phyloP scores from a whole-genome alignment of 495 filamentous ascomycete genomes.

The Penicillium maclennaniae region DNA sequence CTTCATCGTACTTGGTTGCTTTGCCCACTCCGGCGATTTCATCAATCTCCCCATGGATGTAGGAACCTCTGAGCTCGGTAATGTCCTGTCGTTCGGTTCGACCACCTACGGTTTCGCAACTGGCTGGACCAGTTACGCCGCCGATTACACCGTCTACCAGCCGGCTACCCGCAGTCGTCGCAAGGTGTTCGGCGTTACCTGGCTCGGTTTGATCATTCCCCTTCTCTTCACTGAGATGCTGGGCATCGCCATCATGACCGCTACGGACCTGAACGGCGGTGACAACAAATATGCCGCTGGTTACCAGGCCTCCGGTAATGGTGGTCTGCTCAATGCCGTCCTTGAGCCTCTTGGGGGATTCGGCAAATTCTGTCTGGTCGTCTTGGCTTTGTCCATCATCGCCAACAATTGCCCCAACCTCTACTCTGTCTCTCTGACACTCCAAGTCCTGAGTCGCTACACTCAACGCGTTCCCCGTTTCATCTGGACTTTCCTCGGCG shows the following conservation, averaged over 20 bases:
- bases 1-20: constrained; percentile 68
- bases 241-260: constrained; percentile 68
- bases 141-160: constrained; percentile 84
- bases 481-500: constrained; percentile 68
- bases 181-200: constrained; percentile 67
- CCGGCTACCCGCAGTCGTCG: constrained; percentile 54
- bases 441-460: constrained; percentile 65
- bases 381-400: constrained; percentile 75
- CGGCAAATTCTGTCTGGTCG: constrained; percentile 77
- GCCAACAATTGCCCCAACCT: constrained; percentile 89
- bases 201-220: constrained; percentile 64
- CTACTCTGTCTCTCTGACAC: constrained; percentile 73
- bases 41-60: constrained; percentile 59
- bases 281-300: constrained; percentile 55
- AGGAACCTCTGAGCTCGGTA: constrained; percentile 60
- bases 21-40: constrained; percentile 74
- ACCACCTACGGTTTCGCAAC: constrained; percentile 75
- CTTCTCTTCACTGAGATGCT: constrained; percentile 77
- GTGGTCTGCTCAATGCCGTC: constrained; percentile 66
- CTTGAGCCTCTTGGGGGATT: constrained; percentile 68
- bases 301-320: constrained; percentile 60
- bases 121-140: constrained; percentile 75
- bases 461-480: constrained; percentile 71
- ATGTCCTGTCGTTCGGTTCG: constrained; percentile 67
- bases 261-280: constrained; percentile 47